These are phyloP conservation scores for Salix purpurea DNA, from an alignment of 345 rosid species.

Conservation along the genomic window DNA sequence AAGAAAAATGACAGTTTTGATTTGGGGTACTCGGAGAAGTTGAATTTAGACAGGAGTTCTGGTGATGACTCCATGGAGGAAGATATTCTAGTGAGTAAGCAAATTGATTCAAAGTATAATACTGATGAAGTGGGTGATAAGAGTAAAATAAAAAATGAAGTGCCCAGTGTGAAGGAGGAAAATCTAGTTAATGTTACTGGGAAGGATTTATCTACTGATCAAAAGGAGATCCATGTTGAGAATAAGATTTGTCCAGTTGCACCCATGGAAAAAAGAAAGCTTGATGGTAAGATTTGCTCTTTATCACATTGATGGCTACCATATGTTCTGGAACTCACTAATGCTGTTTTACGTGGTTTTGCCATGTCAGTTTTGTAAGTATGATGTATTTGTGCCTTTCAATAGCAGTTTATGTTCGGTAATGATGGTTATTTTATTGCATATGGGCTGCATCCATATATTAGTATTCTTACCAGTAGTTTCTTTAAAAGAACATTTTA, in stretches of 20 bases:
- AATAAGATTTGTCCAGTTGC: constrained; percentile 28
- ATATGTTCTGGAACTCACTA: not conserved
- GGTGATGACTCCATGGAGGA: constrained; percentile 97
- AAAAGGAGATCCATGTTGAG: constrained; percentile 36
- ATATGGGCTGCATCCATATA: not conserved
- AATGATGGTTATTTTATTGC: not conserved
- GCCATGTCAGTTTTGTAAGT: not conserved
- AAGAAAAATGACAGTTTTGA: constrained; percentile 60
- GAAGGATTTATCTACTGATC: constrained; percentile 35
- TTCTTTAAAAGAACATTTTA: not conserved
- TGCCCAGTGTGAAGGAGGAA: constrained; percentile 39
- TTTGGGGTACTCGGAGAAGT: constrained; percentile 78
- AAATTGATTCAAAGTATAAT: constrained; percentile 56
- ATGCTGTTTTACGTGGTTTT: not conserved
- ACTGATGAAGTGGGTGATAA: constrained; percentile 50
- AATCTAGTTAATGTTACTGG: constrained; percentile 43
- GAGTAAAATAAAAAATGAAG: constrained; percentile 43
- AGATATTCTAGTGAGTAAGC: constrained; percentile 77
- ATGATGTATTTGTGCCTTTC: not conserved
- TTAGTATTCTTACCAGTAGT: not conserved
- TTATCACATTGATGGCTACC: not conserved
- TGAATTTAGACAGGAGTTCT: constrained; percentile 92
- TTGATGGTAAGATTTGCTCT: constrained; percentile 47
- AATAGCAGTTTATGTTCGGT: not conserved
- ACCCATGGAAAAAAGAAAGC: constrained; percentile 75